These are phyloP conservation scores for Cyberlindnera meyerae DNA, from an alignment of 805 yeast species.

Conservation along the genomic window DNA sequence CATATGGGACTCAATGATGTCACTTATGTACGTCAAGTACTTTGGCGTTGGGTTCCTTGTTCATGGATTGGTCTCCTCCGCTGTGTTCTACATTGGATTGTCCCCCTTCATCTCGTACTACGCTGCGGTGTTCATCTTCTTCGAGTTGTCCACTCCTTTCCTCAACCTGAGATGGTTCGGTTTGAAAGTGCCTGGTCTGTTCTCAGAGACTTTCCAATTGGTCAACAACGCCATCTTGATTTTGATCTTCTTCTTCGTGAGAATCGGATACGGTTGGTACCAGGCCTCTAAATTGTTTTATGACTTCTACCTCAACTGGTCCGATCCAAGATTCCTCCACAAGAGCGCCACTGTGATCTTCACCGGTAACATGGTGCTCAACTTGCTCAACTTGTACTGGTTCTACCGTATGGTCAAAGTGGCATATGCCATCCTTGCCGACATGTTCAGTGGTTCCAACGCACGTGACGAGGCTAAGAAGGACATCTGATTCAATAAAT, in stretches of 20 bases:
- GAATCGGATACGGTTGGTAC: constrained; percentile 76
- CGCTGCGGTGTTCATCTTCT: constrained; percentile 68
- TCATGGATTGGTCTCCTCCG: constrained; percentile 72
- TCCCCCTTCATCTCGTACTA: constrained; percentile 67
- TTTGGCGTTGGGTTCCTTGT: constrained; percentile 73
- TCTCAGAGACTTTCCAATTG: constrained; percentile 44
- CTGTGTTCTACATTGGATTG: constrained; percentile 58
- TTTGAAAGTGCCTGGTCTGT: constrained; percentile 58
- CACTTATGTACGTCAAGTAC: constrained; percentile 46
- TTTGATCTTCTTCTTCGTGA: constrained; percentile 56
- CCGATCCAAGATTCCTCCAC: constrained; percentile 39
- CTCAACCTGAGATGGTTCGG: constrained; percentile 84
- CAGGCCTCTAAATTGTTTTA: constrained; percentile 46
- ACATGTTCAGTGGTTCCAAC: constrained; percentile 24
- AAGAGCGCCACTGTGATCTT: constrained; percentile 29
- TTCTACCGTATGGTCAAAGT: constrained; percentile 69
- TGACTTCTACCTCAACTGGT: constrained; percentile 37
- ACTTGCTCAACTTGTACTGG: constrained; percentile 68
- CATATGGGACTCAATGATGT: constrained; percentile 73
- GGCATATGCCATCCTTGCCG: constrained; percentile 43
- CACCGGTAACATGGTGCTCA: constrained; percentile 50
- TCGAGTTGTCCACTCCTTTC: constrained; percentile 83
- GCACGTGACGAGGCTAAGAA: constrained; percentile 24
- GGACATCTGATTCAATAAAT: constrained; percentile 15
- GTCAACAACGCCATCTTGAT: constrained; percentile 66